Conservation (phyloP, 306 rosid genomes). For the Cucurbita ficifolia region DNA sequence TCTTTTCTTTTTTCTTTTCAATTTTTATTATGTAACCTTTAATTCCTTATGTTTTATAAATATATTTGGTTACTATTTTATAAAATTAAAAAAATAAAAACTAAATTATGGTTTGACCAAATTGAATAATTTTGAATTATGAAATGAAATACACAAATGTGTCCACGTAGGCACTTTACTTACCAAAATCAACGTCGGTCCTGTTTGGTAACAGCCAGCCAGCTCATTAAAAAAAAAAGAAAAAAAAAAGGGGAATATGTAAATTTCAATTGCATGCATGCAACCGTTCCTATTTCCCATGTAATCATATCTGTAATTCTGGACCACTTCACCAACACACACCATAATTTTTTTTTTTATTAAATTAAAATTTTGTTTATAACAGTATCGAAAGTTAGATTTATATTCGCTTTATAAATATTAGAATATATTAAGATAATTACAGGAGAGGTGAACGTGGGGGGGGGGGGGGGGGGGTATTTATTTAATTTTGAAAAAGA, state of each 20-base stretch:
- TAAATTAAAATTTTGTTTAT: too few species aligned
- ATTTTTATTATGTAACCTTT: too few species aligned
- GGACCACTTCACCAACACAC: slow-evolving; percentile 3
- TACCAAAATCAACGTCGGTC: neutral
- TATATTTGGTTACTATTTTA: too few species aligned
- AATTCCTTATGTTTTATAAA: too few species aligned
- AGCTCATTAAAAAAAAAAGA: neutral
- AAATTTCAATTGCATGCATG: neutral
- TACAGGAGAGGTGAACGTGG: neutral
- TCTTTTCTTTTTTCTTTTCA: neutral
- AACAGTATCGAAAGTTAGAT: too few species aligned
- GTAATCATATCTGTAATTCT: neutral
- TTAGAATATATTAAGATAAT: too few species aligned
- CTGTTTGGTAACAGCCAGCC: neutral
- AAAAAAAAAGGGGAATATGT: neutral
- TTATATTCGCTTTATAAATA: too few species aligned
- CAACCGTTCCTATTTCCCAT: neutral
- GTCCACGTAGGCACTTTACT: neutral
- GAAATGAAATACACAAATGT: neutral
- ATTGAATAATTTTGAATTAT: neutral
- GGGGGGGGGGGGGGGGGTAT: neutral
- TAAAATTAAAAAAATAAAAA: too few species aligned
- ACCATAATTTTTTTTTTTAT: too few species aligned
- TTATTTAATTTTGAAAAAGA: neutral
- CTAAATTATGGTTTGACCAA: too few species aligned